Base-by-base conservation (phyloP, 306 rosid genomes). In the Fragaria iinumae region DNA sequence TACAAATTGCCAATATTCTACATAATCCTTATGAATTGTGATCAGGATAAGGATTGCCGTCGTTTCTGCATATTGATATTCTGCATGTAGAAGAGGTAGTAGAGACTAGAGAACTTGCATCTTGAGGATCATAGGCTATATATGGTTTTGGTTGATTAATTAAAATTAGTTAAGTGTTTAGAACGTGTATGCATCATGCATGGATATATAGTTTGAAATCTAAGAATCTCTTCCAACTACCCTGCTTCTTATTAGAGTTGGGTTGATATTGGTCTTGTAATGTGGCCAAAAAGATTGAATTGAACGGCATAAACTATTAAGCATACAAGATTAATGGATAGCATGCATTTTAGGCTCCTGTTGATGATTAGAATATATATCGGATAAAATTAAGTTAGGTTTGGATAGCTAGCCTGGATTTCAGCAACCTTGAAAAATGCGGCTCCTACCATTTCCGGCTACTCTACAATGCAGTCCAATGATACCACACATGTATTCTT, bases 41-140 rank as follows among this genome's bases (percentile, higher is more conserved):
- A 32, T 63, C 43, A 14, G 68, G 68, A 63, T 62, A 62, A 62
- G 41, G n/a, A 62, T 44, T 27, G 45, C 78, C 47, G 77, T 8
- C 45, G 70, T 74, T 74, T 74, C 57, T 43, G 32, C 16, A 17
- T 44, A 60, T 59, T 60, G 59, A 29, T 45, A 74, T 74, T 45
- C 70, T 60, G 59, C 70, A 74, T 49, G 48, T 20, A 66, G 70
- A 38, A 38, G 14, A 66, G 70, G 70, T 39, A 65, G 41, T 18
- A 36, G 23, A 38, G 45, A 41, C 44, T 41, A 38, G 41, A 38
- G 13, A 34, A 17, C 45, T 23, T 65, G 47, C 17, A 11, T 20
- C 71, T 20, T 41, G 17, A 7, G 8, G 16, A 44, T 38, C n/a
- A 72, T 72, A 20, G 13, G 67, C 65, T 38, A 10, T 38, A 5